These are phyloP conservation scores for Aquilaria sinensis DNA, from an alignment of 345 rosid genomes.

Conservation along the genomic window DNA sequence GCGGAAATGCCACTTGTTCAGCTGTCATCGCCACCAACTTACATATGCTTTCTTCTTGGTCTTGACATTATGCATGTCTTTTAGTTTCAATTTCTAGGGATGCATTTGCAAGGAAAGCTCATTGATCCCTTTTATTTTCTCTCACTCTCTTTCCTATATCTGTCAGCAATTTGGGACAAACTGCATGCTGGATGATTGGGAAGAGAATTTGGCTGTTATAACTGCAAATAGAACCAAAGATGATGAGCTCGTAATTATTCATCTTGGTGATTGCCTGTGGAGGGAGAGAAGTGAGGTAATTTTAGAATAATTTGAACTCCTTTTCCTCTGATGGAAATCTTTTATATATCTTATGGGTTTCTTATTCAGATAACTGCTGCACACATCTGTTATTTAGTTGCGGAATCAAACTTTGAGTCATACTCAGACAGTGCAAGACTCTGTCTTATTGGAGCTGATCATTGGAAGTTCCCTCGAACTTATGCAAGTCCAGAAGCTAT, in stretches of 20 bases:
- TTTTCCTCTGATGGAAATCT: conserved; percentile 9
- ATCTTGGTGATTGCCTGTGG: conserved; percentile 98
- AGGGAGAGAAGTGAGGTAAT: conserved; percentile 94
- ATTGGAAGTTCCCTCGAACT: conserved; percentile 76
- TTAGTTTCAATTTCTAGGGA: background rate
- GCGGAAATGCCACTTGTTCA: conserved; percentile 1
- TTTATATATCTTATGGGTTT: conserved; percentile 23
- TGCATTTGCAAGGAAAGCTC: conserved; percentile 6
- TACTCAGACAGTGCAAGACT: conserved; percentile 77
- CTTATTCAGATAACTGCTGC: conserved; percentile 63
- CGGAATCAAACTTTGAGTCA: conserved; percentile 78
- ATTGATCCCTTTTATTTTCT: background rate
- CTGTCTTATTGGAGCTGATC: conserved; percentile 82
- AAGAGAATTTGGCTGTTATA: conserved; percentile 93
- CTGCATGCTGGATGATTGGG: conserved; percentile 98
- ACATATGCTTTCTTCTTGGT: background rate
- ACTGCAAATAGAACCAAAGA: conserved; percentile 95
- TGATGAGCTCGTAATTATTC: conserved; percentile 92
- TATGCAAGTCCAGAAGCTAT: conserved; percentile 79
- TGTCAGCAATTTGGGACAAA: conserved; percentile 48
- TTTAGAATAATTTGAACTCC: conserved; percentile 9
- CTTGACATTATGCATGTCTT: background rate
- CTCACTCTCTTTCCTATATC: conserved; percentile 10
- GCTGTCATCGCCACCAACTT: background rate
- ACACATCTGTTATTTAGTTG: conserved; percentile 75